These are phyloP conservation scores for Colletotrichum trifolii DNA, from an alignment of 2,329 filamentous ascomycete species.

Conservation along the genomic window DNA sequence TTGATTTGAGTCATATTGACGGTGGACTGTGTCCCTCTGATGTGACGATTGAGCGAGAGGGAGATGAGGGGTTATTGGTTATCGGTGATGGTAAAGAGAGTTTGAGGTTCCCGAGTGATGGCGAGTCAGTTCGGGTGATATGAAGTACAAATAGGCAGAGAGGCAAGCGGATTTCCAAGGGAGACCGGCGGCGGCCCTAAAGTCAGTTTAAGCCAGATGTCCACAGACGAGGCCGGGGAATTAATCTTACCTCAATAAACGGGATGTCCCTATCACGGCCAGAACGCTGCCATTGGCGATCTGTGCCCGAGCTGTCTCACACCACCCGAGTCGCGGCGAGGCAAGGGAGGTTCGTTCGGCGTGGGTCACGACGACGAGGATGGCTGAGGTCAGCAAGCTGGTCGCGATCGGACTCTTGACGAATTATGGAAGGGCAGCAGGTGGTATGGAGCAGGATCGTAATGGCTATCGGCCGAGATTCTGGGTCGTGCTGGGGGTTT, in stretches of 20 bases:
- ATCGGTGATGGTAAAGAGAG: conserved; percentile 23
- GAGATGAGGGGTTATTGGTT: conserved; percentile 1
- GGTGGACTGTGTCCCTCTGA: neutral
- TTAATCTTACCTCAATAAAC: conserved; percentile 35
- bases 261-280: conserved; percentile 34
- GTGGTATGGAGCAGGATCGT: conserved; percentile 12
- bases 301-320: conserved; percentile 33
- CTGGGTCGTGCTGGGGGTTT: neutral
- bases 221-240: conserved; percentile 25
- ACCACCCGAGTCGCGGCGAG: conserved; percentile 28
- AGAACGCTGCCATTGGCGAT: conserved; percentile 29
- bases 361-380: conserved; percentile 8
- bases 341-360: conserved; percentile 28
- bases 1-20: conserved; percentile 26
- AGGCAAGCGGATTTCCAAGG: conserved; percentile 26
- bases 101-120: conserved; percentile 11
- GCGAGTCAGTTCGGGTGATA: conserved; percentile 34
- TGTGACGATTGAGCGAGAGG: conserved; percentile 5
- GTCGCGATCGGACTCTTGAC: conserved; percentile 7
- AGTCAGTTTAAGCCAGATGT: conserved; percentile 17
- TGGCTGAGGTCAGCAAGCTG: conserved; percentile 18
- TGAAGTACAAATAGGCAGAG: conserved; percentile 28
- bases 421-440: conserved; percentile 18
- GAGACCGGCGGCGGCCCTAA: conserved; percentile 24
- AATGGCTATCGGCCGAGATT: conserved; percentile 13